phyloP scores from a whole-genome alignment of 352 stramenopile genomes.

The Phytophthora pisi region DNA sequence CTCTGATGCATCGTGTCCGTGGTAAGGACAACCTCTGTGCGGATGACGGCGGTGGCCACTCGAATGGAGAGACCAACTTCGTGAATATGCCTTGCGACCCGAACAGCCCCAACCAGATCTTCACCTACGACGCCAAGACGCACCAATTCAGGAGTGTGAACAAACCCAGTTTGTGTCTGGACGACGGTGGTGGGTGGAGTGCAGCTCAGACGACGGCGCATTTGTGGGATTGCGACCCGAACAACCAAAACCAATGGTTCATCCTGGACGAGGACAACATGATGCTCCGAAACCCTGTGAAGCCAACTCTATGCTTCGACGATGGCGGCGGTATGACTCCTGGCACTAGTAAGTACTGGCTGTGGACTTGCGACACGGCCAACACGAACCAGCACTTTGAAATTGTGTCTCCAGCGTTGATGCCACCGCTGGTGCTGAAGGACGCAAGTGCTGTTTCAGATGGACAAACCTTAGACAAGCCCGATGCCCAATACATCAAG shows the following conservation, averaged over 20 bases:
- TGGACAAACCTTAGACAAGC: neutral
- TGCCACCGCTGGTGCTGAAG: neutral
- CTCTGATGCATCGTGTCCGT: conserved; percentile 27
- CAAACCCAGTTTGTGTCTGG: conserved; percentile 25
- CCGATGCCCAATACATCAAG: neutral
- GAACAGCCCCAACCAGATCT: conserved; percentile 30
- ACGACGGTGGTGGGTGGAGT: conserved; percentile 25
- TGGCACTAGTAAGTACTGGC: conserved; percentile 11
- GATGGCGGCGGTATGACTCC: conserved; percentile 26
- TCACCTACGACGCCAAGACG: conserved; percentile 18
- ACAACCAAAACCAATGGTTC: conserved; percentile 36
- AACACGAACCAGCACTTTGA: conserved; percentile 41
- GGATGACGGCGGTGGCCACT: conserved; percentile 38
- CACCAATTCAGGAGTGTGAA: conserved; percentile 21
- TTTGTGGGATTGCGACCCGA: conserved; percentile 28
- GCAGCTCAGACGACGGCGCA: conserved; percentile 17
- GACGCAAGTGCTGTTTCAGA: neutral
- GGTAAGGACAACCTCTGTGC: conserved; percentile 37
- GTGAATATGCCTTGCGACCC: conserved; percentile 23
- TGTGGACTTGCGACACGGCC: conserved; percentile 18
- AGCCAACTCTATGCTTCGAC: conserved; percentile 43
- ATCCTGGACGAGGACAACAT: conserved; percentile 32
- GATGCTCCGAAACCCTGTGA: conserved; percentile 37
- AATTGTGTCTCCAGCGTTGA: neutral
- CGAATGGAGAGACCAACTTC: conserved; percentile 29